Evolutionary conservation across 495 filamentous ascomycete species (phyloP).

Genomic region (Xylaria intraflava): DNA sequence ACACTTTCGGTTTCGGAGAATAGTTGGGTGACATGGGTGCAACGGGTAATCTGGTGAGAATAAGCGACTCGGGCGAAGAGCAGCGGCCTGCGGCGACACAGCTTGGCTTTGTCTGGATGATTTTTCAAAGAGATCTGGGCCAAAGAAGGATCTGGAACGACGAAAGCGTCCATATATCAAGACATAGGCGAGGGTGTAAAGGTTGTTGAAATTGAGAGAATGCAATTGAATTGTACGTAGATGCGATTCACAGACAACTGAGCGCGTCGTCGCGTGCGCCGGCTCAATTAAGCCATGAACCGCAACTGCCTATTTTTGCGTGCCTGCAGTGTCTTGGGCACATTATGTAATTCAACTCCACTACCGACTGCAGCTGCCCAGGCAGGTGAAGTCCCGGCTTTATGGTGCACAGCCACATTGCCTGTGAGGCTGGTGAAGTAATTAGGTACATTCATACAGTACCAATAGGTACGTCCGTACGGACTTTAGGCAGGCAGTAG

Average conservation of each 20-base stretch:
- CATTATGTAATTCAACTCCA: no score
- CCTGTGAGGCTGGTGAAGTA: no score
- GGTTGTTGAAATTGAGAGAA: not conserved
- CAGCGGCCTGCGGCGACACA: not conserved
- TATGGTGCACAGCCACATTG: no score
- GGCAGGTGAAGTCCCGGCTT: no score
- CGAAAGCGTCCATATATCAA: not conserved
- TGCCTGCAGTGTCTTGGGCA: no score
- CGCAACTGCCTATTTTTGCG: no score
- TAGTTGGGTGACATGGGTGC: constrained; percentile 2
- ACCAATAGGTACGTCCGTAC: no score
- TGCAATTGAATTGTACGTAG: not conserved
- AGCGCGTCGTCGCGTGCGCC: constrained; percentile 10
- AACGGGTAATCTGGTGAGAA: not conserved
- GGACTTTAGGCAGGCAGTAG: no score
- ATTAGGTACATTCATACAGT: no score
- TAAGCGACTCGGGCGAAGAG: not conserved
- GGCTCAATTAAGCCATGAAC: not conserved
- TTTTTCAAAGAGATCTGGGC: not conserved
- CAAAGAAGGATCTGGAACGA: not conserved
- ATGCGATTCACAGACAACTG: not conserved
- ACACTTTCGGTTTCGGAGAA: constrained; percentile 8
- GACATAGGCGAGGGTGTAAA: not conserved
- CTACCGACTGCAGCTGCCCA: no score
- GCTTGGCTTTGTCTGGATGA: not conserved